Conservation (phyloP, 2,329 filamentous ascomycete species). For the Fonsecaea nubica region DNA sequence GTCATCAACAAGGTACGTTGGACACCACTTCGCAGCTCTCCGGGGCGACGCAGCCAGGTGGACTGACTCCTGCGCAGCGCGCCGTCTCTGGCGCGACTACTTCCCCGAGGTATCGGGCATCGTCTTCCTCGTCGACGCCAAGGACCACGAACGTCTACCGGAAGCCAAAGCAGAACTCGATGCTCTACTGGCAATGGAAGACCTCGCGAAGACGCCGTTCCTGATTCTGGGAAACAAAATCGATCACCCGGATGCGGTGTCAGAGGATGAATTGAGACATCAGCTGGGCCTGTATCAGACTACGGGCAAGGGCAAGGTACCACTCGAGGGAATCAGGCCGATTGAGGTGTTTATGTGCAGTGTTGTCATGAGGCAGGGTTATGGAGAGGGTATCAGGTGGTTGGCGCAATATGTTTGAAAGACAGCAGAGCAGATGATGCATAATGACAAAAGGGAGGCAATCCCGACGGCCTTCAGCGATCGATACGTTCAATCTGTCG, state of each 20-base stretch:
- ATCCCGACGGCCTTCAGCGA: not conserved
- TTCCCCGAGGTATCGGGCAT: slow-evolving; percentile 96
- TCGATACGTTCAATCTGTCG: not conserved
- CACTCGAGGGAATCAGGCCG: slow-evolving; percentile 86
- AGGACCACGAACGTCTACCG: slow-evolving; percentile 90
- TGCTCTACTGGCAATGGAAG: slow-evolving; percentile 94
- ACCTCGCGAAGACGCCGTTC: slow-evolving; percentile 93
- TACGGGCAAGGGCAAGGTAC: slow-evolving; percentile 93
- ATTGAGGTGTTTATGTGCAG: slow-evolving; percentile 99
- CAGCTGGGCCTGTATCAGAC: slow-evolving; percentile 95
- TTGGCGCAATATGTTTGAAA: slow-evolving; percentile 86
- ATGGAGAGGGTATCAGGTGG: slow-evolving; percentile 91
- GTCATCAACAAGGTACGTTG: slow-evolving; percentile 81
- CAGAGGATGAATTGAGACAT: slow-evolving; percentile 92
- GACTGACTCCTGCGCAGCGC: slow-evolving; percentile 61
- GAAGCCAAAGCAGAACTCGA: slow-evolving; percentile 98
- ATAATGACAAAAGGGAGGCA: not conserved
- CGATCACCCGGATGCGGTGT: slow-evolving; percentile 93
- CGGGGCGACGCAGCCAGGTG: not conserved
- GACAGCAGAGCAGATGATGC: not conserved
- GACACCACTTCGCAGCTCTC: not conserved
- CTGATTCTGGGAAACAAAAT: slow-evolving; percentile 99
- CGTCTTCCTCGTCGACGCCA: slow-evolving; percentile 96
- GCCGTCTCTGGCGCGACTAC: slow-evolving; percentile 95
- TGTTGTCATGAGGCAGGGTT: slow-evolving; percentile 96